A percentile compares a stretch with the other conserved stretches of the same genome.
Conservation (phyloP, 2,329 filamentous ascomycete genomes). For the Alternaria novae-zelandiae region DNA sequence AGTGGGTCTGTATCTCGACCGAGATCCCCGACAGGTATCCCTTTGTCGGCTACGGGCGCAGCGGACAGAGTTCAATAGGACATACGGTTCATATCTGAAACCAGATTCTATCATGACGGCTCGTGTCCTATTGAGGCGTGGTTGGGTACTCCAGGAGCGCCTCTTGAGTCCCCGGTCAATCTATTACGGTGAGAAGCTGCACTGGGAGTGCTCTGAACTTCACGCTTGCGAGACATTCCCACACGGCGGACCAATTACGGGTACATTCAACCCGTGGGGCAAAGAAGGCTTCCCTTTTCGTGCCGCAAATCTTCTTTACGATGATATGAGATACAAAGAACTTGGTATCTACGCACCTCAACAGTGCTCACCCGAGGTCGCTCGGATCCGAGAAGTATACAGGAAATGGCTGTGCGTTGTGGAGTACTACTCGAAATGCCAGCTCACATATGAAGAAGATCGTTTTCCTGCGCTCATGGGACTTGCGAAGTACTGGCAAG, state of each 20-base stretch:
- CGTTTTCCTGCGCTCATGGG: neutral
- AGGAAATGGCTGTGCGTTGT: neutral
- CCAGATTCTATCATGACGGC: neutral
- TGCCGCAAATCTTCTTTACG: neutral
- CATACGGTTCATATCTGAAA: neutral
- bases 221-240: neutral
- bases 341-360: neutral
- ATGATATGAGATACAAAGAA: neutral
- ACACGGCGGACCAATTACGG: neutral
- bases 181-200: neutral
- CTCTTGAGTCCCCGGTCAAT: neutral
- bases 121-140: neutral
- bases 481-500: neutral
- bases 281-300: neutral
- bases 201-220: neutral
- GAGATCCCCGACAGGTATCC: neutral
- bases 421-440: neutral
- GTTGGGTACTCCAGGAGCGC: neutral
- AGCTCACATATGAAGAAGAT: neutral
- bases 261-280: neutral
- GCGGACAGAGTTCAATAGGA: neutral
- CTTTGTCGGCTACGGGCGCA: neutral
- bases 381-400: neutral
- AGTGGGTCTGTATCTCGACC: neutral
- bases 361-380: neutral